phyloP scores from a whole-genome alignment of 805 yeast species.

The Cyberlindnera saturnus region DNA sequence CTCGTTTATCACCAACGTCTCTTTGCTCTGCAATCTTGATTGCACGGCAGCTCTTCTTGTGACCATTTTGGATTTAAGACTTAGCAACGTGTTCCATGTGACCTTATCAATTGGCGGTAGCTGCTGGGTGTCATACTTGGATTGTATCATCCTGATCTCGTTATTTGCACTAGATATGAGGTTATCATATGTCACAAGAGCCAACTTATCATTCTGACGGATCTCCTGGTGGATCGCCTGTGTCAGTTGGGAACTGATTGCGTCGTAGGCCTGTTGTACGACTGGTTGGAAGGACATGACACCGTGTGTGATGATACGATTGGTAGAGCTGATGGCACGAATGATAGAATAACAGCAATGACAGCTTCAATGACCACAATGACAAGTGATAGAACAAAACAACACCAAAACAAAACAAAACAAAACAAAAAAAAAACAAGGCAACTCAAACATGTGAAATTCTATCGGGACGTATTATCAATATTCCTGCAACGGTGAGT shows the following conservation, averaged over 20 bases:
- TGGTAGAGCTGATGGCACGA: too few species aligned
- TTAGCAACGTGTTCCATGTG: slow-evolving; percentile 10
- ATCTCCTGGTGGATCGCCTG: slow-evolving; percentile 17
- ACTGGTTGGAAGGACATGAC: slow-evolving; percentile 4
- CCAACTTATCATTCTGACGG: slow-evolving; percentile 16
- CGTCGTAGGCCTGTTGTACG: slow-evolving; percentile 2
- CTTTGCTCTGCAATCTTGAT: slow-evolving; percentile 8
- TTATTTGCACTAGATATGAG: slow-evolving; percentile 10
- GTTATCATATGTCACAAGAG: slow-evolving; percentile 9
- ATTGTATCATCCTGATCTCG: slow-evolving; percentile 3
- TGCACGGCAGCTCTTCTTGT: slow-evolving; percentile 10
- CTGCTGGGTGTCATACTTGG: not conserved
- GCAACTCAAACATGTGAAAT: too few species aligned
- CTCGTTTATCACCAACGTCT: slow-evolving; percentile 9
- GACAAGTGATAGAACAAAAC: too few species aligned
- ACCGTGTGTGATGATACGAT: too few species aligned
- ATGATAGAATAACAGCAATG: too few species aligned
- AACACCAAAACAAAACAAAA: too few species aligned
- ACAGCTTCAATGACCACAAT: too few species aligned
- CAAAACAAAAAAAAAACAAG: too few species aligned
- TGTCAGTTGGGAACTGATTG: slow-evolving; percentile 3
- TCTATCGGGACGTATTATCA: too few species aligned
- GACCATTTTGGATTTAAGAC: slow-evolving; percentile 15
- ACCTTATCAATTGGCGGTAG: slow-evolving; percentile 12
- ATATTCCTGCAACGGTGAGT: slow-evolving; percentile 6